phyloP scores from a whole-genome alignment of 441 rosid genomes.

The Monsonia emarginata region DNA sequence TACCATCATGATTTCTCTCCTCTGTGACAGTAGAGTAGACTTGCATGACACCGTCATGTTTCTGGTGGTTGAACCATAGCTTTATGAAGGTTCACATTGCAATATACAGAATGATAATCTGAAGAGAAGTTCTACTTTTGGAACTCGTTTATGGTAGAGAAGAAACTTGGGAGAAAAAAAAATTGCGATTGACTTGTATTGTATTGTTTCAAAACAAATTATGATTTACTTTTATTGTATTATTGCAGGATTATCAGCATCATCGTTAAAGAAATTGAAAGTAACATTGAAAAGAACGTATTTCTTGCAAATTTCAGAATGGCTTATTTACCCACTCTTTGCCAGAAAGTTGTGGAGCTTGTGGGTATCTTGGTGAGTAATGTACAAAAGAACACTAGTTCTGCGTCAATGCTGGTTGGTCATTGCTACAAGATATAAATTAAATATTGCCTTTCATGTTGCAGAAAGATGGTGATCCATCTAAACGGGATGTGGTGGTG shows the following conservation, averaged over 20 bases:
- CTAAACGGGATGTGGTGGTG: slow-evolving; percentile 65
- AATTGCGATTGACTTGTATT: background rate
- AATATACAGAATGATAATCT: too few relatives aligned
- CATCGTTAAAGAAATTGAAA: slow-evolving; percentile 84
- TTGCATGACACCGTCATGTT: too few relatives aligned
- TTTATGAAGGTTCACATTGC: too few relatives aligned
- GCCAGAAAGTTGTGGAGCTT: slow-evolving; percentile 76
- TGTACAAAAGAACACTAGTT: too few relatives aligned
- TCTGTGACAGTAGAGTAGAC: too few relatives aligned
- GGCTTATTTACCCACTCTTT: slow-evolving; percentile 65
- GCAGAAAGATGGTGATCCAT: slow-evolving; percentile 82
- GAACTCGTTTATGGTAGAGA: too few relatives aligned
- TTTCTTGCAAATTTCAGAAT: slow-evolving; percentile 80
- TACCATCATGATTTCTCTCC: too few relatives aligned
- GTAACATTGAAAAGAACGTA: slow-evolving; percentile 67
- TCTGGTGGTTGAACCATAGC: too few relatives aligned
- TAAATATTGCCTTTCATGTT: slow-evolving; percentile 21
- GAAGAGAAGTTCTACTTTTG: too few relatives aligned
- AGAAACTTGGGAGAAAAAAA: too few relatives aligned
- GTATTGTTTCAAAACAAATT: background rate
- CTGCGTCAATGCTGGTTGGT: background rate
- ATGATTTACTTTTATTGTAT: slow-evolving; percentile 12
- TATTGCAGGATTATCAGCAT: slow-evolving; percentile 65
- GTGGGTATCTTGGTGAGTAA: slow-evolving; percentile 72
- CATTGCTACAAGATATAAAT: background rate